Percentiles rank a stretch among this genome's conserved stretches.
phyloP scores from a whole-genome alignment of 768 basidiomycete genomes.

The Mycena olivaceomarginata region DNA sequence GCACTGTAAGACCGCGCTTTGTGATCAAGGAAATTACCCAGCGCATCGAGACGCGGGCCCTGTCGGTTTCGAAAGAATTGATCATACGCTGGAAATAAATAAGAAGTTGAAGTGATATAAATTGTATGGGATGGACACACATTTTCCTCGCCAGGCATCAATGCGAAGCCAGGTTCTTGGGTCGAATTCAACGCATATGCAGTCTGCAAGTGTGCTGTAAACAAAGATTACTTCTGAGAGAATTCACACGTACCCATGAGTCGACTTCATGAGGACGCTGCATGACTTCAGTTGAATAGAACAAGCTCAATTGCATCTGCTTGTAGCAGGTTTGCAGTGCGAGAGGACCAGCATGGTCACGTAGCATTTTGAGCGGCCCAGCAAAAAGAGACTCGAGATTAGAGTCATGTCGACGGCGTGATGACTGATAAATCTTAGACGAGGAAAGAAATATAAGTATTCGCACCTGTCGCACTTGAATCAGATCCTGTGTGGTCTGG shows the following conservation, averaged over 20 bases:
- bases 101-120: background rate
- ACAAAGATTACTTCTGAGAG: background rate
- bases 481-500: background rate
- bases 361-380: slow-evolving; percentile 1
- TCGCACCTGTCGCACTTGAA: background rate
- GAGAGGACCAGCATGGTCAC: slow-evolving; percentile 11
- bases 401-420: slow-evolving; percentile 16
- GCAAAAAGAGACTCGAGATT: background rate
- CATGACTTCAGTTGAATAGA: no score
- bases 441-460: background rate
- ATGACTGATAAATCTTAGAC: background rate
- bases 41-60: slow-evolving; percentile 2
- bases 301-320: no score
- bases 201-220: background rate
- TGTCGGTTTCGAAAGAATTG: slow-evolving; percentile 21
- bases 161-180: background rate
- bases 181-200: background rate
- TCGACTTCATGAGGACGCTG: no score
- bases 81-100: slow-evolving; percentile 12
- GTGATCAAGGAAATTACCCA: slow-evolving; percentile 15
- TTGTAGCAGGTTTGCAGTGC: background rate
- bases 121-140: background rate
- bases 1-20: slow-evolving; percentile 3
- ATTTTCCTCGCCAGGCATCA: background rate
- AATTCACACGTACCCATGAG: background rate